Evolutionary conservation across 1,284 basidiomycete genomes (phyloP).

Genomic region (Sanghuangporus sanghuang): DNA sequence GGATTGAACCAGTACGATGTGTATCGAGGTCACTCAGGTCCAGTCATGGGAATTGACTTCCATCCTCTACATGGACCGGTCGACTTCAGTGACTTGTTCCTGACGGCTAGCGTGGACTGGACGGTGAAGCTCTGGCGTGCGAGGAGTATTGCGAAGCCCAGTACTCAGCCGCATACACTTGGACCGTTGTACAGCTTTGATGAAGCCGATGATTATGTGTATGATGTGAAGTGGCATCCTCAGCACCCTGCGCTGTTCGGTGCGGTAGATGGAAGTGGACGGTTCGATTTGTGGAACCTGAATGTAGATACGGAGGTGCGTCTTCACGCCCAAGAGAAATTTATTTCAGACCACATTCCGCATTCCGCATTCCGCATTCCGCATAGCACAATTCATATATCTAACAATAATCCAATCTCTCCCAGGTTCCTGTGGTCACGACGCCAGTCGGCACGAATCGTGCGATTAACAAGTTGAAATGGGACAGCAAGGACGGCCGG

Average conservation of each 20-base stretch:
- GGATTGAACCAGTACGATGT: slow-evolving; percentile 89
- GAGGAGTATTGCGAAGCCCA: slow-evolving; percentile 60
- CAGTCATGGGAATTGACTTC: slow-evolving; percentile 91
- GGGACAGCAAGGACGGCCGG: slow-evolving; percentile 85
- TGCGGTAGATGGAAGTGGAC: slow-evolving; percentile 89
- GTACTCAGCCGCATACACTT: slow-evolving; percentile 51
- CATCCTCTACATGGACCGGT: slow-evolving; percentile 88
- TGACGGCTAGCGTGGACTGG: slow-evolving; percentile 92
- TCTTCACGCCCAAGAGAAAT: too few species aligned
- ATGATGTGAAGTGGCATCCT: slow-evolving; percentile 97
- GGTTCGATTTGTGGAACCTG: slow-evolving; percentile 96
- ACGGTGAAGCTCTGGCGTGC: slow-evolving; percentile 93
- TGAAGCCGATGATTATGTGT: slow-evolving; percentile 97
- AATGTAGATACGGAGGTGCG: slow-evolving; percentile 91
- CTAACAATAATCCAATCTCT: slow-evolving; percentile 10
- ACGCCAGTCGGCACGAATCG: slow-evolving; percentile 67
- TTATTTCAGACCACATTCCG: too few species aligned
- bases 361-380: slow-evolving; percentile 12
- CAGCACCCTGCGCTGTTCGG: slow-evolving; percentile 92
- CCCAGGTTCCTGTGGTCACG: slow-evolving; percentile 75
- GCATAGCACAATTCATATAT: slow-evolving; percentile 1
- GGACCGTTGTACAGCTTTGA: slow-evolving; percentile 87
- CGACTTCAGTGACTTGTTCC: slow-evolving; percentile 93
- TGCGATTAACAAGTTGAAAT: slow-evolving; percentile 93
- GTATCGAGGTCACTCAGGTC: slow-evolving; percentile 89